phyloP scores from a whole-genome alignment of 1,284 basidiomycete species.

The Phylloporus sp. region DNA sequence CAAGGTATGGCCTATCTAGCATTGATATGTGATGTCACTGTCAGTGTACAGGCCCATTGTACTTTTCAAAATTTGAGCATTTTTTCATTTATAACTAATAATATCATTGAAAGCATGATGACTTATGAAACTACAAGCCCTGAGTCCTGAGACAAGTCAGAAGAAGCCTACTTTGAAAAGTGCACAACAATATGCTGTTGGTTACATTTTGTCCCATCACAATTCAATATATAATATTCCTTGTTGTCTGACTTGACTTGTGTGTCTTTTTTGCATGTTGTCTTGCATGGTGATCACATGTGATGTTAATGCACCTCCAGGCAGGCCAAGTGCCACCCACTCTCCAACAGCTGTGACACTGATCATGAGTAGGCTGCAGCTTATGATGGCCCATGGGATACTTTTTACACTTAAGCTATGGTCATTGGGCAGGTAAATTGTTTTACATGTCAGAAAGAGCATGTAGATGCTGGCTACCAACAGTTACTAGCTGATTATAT shows the following conservation, averaged over 20 bases:
- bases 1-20: no score
- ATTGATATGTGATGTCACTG: no score
- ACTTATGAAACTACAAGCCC: slow-evolving; percentile 71
- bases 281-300: slow-evolving; percentile 19
- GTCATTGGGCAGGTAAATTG: slow-evolving; percentile 77
- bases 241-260: slow-evolving; percentile 69
- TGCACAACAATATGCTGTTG: slow-evolving; percentile 86
- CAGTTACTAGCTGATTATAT: slow-evolving; percentile 89
- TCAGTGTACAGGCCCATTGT: no score
- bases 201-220: slow-evolving; percentile 78
- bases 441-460: slow-evolving; percentile 8
- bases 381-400: slow-evolving; percentile 79
- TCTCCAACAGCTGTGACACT: slow-evolving; percentile 56
- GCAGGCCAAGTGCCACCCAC: slow-evolving; percentile 59
- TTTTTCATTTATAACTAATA: no score
- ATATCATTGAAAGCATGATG: no score
- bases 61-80: no score
- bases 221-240: slow-evolving; percentile 86
- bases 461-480: slow-evolving; percentile 80
- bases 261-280: slow-evolving; percentile 48
- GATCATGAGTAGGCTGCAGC: slow-evolving; percentile 83
- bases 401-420: slow-evolving; percentile 88
- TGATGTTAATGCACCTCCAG: slow-evolving; percentile 20
- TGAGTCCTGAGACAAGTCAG: slow-evolving; percentile 87
- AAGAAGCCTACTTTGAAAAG: slow-evolving; percentile 91